phyloP scores from a whole-genome alignment of 768 basidiomycete genomes.

The Pulveroboletus sp. region DNA sequence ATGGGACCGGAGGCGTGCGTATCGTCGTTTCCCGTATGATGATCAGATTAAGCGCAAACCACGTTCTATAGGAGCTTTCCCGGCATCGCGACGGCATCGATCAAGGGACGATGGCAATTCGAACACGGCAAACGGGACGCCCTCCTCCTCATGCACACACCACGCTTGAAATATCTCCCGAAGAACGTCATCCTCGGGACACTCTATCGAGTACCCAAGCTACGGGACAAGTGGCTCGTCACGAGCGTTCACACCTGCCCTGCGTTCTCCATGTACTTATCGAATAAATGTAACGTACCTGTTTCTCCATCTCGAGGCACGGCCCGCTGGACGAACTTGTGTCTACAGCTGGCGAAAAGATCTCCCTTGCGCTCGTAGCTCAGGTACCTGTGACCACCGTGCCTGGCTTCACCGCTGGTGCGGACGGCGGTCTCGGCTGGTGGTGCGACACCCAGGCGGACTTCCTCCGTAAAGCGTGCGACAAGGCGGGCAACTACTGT shows the following conservation, averaged over 20 bases:
- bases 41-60: background rate
- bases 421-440: slow-evolving; percentile 14
- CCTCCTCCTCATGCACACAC: slow-evolving; percentile 33
- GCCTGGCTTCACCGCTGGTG: slow-evolving; percentile 13
- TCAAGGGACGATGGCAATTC: slow-evolving; percentile 36
- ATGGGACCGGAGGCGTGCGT: slow-evolving; percentile 22
- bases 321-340: background rate
- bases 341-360: slow-evolving; percentile 19
- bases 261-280: slow-evolving; percentile 33
- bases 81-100: slow-evolving; percentile 28
- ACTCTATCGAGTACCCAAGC: slow-evolving; percentile 20
- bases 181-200: slow-evolving; percentile 19
- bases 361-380: slow-evolving; percentile 22
- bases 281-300: slow-evolving; percentile 19
- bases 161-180: slow-evolving; percentile 23
- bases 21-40: background rate
- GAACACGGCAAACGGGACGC: slow-evolving; percentile 30
- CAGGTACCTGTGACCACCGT: slow-evolving; percentile 11
- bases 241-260: slow-evolving; percentile 31
- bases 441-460: slow-evolving; percentile 17
- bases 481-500: slow-evolving; percentile 18
- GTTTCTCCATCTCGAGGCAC: background rate
- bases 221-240: slow-evolving; percentile 33
- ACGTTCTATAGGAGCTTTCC: slow-evolving; percentile 13
- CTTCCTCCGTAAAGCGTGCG: slow-evolving; percentile 22